Conservation (phyloP, 1,284 basidiomycete species). For the Sphaerobolus stellatus region DNA sequence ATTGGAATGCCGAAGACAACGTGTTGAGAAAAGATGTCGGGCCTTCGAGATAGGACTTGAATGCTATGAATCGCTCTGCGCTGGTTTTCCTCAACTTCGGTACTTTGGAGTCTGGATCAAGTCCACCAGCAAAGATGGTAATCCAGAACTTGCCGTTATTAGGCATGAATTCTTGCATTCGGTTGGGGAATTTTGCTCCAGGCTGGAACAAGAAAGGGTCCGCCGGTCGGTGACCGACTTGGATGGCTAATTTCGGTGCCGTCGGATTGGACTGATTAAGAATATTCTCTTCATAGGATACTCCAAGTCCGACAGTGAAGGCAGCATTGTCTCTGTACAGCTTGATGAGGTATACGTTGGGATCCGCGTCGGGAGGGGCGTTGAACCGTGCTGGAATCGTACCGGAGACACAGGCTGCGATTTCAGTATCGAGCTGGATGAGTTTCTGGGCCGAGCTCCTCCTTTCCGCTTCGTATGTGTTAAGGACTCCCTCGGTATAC, state of each 20-base stretch:
- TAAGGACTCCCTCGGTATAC: background rate
- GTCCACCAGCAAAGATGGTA: conserved; percentile 25
- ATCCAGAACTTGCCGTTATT: conserved; percentile 25
- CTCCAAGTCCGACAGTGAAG: conserved; percentile 12
- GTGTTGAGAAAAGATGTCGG: conserved; percentile 7
- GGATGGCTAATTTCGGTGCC: conserved; percentile 16
- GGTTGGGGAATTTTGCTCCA: conserved; percentile 14
- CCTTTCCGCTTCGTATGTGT: conserved; percentile 8
- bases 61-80: background rate
- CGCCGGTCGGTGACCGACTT: conserved; percentile 23
- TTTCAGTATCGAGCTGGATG: conserved; percentile 30
- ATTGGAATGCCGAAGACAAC: conserved; percentile 15
- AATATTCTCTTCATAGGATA: conserved; percentile 11
- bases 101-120: conserved; percentile 14
- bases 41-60: background rate
- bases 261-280: conserved; percentile 14
- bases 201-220: conserved; percentile 17
- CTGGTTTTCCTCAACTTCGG: conserved; percentile 13
- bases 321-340: conserved; percentile 3
- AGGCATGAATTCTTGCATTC: conserved; percentile 19
- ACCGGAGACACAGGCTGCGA: conserved; percentile 27
- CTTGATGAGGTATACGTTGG: conserved; percentile 7
- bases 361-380: conserved; percentile 9
- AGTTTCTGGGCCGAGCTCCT: conserved; percentile 24
- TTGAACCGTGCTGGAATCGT: conserved; percentile 16